These are phyloP conservation scores for Globisporangium takayamanum DNA, from an alignment of 352 stramenopile genomes.

Conservation along the genomic window DNA sequence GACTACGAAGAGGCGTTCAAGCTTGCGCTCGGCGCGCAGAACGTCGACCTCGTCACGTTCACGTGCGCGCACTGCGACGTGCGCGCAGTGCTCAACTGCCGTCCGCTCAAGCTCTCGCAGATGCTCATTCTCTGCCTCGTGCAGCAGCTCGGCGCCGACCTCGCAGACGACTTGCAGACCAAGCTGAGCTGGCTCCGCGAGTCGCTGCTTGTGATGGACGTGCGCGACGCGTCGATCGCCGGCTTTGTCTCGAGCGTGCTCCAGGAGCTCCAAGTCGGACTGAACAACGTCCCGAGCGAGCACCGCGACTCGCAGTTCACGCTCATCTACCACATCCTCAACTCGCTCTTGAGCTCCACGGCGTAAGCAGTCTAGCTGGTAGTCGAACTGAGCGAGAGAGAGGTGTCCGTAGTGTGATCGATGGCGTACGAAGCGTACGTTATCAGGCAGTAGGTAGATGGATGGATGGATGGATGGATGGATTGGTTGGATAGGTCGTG, in stretches of 20 bases:
- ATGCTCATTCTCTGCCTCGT: constrained; percentile 83
- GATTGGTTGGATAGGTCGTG: no score
- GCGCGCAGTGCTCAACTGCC: constrained; percentile 48
- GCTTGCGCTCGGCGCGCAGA: constrained; percentile 68
- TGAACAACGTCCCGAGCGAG: constrained; percentile 52
- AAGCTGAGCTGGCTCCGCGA: constrained; percentile 77
- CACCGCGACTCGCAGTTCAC: constrained; percentile 78
- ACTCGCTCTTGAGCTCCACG: constrained; percentile 72
- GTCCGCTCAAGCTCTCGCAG: constrained; percentile 71
- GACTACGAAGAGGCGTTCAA: constrained; percentile 83
- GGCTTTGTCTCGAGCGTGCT: constrained; percentile 75
- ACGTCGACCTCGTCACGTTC: constrained; percentile 64
- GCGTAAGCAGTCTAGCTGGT: background rate
- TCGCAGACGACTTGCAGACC: constrained; percentile 54
- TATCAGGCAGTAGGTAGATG: no score
- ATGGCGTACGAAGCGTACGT: no score
- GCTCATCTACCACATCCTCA: constrained; percentile 80
- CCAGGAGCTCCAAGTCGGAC: constrained; percentile 57
- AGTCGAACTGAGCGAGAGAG: background rate
- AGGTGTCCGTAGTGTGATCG: background rate
- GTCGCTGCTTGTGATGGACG: constrained; percentile 79
- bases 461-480: no score
- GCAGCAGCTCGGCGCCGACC: constrained; percentile 71
- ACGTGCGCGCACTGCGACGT: constrained; percentile 67
- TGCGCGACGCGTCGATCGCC: constrained; percentile 58